Evolutionary conservation across 2,329 filamentous ascomycete species (phyloP).

Genomic region (Exserohilum turcica): DNA sequence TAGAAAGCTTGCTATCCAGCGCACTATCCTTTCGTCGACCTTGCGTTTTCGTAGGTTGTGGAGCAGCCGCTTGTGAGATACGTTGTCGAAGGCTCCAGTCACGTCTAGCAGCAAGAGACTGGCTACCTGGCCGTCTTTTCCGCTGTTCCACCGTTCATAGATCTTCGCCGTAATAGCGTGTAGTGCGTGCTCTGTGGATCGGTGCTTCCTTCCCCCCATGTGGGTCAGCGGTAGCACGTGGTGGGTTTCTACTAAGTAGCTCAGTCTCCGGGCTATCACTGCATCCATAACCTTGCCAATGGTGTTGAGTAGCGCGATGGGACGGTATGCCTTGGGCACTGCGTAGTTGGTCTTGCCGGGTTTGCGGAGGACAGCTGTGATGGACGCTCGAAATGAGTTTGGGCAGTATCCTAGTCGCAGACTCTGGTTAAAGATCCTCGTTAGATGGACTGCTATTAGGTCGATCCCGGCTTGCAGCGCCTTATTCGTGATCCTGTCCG

Average conservation of each 20-base stretch:
- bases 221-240: conserved; percentile 24
- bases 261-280: conserved; percentile 26
- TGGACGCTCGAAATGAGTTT: conserved; percentile 13
- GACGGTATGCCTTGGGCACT: conserved; percentile 31
- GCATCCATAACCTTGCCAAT: conserved; percentile 37
- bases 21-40: conserved; percentile 20
- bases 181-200: conserved; percentile 34
- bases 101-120: conserved; percentile 42
- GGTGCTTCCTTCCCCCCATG: conserved; percentile 32
- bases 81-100: conserved; percentile 37
- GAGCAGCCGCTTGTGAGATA: conserved; percentile 29
- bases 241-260: conserved; percentile 19
- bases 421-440: conserved; percentile 24
- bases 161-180: conserved; percentile 34
- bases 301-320: conserved; percentile 35
- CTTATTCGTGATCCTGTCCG: conserved; percentile 25
- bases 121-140: conserved; percentile 21
- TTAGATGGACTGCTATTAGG: conserved; percentile 5
- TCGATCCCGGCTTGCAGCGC: conserved; percentile 10
- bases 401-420: conserved; percentile 22
- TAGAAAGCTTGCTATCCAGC: conserved; percentile 27
- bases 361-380: conserved; percentile 34
- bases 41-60: conserved; percentile 25
- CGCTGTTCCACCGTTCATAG: conserved; percentile 24
- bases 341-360: conserved; percentile 35